Base-by-base conservation (phyloP, 2,329 filamentous ascomycete genomes). In the Shiraia bambusicola region DNA sequence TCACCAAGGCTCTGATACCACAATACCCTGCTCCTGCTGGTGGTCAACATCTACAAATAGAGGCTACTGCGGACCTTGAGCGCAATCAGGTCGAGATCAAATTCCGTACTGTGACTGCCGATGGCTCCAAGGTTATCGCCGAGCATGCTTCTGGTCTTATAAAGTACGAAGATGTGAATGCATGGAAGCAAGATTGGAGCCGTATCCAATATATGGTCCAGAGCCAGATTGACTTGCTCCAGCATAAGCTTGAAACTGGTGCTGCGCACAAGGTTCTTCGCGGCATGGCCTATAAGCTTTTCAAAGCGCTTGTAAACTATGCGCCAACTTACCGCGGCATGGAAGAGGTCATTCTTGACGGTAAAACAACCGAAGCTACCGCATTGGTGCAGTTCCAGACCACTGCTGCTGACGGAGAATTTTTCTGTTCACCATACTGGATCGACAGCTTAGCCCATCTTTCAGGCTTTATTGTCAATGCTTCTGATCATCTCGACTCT, bases 211-310 rank as follows among this genome's bases (percentile, higher is more conserved):
- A 71, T 66, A 76, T 77, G 74, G 74, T 77, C 36, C 73, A 77
- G 61, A 71, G 69, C 34, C 75, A 77, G 60, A 72, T 77, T 42
- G 73, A 90, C 61, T 74, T 89, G 26, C 81, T 92, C 61, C 80
- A 82, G 56, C 76, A 79, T 48, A 84, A 81, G 45, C 83, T 86
- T 40, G 71, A 79, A 55, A 76, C 74, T 25, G 86, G 86, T 28
- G 77, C 79, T 41, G 84, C 85, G 19, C 85, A 86, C 63, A 86
- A 87, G 69, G 79, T 90, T 48, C 80, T 85, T 35, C 82, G 85
- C 17, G 85, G 85, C 25, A 80, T 90, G 72, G 84, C 85, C 11
- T 93, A 93, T 77, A 91, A 90, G 70, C 77, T 85, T 37, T 81
- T 81, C 70, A 77, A 77, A 58, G 73, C 76, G 38, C 69, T 81